Evolutionary conservation across 306 rosid genomes (phyloP).

Genomic region (Trichosanthes cucumerina): DNA sequence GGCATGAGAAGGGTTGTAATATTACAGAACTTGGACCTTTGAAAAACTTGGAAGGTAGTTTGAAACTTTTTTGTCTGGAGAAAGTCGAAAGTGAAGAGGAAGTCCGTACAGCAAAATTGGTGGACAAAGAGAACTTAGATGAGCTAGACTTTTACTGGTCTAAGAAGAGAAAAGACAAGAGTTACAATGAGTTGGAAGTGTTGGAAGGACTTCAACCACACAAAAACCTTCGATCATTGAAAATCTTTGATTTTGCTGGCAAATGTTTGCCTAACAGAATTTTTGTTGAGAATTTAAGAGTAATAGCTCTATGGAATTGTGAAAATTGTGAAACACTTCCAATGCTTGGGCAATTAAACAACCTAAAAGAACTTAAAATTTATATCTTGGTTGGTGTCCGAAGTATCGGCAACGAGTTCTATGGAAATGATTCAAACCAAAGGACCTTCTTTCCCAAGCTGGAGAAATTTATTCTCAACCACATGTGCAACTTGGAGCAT

Average conservation of each 20-base stretch:
- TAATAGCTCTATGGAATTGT: background rate
- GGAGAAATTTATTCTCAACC: fast-evolving
- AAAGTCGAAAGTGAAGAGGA: background rate
- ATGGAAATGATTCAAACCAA: background rate
- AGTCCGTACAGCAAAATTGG: background rate
- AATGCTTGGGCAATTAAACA: background rate
- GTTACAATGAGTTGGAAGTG: background rate
- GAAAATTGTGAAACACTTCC: background rate
- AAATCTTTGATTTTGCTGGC: background rate
- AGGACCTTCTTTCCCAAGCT: background rate
- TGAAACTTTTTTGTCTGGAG: background rate
- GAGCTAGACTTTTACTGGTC: background rate
- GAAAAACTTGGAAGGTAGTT: background rate
- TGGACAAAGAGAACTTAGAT: background rate
- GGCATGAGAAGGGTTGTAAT: background rate
- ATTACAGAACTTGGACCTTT: background rate
- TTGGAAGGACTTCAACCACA: background rate
- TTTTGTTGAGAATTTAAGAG: background rate
- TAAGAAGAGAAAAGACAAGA: background rate
- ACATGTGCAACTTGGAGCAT: background rate
- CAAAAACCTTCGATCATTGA: background rate
- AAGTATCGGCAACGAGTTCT: background rate
- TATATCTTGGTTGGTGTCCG: background rate
- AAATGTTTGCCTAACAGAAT: background rate
- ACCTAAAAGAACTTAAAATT: background rate